Evolutionary conservation across 2,329 filamentous ascomycete genomes (phyloP), one percentile per base, ranked within the genome.

Genomic region (Aureobasidium sp.): DNA sequence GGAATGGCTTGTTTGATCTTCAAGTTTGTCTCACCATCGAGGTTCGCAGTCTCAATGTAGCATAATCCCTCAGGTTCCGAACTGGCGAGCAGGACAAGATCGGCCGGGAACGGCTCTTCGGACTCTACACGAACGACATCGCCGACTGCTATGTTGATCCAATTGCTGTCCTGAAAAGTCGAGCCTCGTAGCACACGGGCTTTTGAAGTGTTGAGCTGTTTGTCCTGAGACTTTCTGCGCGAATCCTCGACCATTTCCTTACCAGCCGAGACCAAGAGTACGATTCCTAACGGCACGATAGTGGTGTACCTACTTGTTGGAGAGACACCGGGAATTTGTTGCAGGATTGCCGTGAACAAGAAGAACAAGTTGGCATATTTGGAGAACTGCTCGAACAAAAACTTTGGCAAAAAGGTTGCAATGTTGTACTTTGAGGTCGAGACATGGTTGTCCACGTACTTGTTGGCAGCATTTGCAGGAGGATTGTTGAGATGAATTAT

Each of bases 341-440:
- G 94, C 49, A 99, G 79, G 44, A 85, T 87, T 17, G 94, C 92
- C 40, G 94, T 99, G 75, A 99, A 97, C 73, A 99, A 84, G 88
- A 99, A 99, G 81, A 99, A 99, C 71, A 99, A 77, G 77, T 99
- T 99, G 79, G 94, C 94, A 76, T 97, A 96, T 80, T 97, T 99
- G 64, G 92, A 97, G 77, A 99, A 99, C 74, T 99, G 94, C 75
- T 99, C 94, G 74, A 93, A 91, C 62, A 99, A 81, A 76, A 99
- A 99, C 76, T 99, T 99, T 56, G 94, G 94, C 19, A 97, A 73
- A 75, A 99, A 99, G 22, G 91, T 96, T 60, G 90, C 81, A 71
- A 91, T 70, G 74, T 97, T 99, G 83, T 99, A 99, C 76, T 99
- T 99, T 66, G 94, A 89, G 6, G 94, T 99, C 45, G 93, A 97